Conservation (phyloP, 176 grass and related monocot species). For the Paspalum notatum region DNA sequence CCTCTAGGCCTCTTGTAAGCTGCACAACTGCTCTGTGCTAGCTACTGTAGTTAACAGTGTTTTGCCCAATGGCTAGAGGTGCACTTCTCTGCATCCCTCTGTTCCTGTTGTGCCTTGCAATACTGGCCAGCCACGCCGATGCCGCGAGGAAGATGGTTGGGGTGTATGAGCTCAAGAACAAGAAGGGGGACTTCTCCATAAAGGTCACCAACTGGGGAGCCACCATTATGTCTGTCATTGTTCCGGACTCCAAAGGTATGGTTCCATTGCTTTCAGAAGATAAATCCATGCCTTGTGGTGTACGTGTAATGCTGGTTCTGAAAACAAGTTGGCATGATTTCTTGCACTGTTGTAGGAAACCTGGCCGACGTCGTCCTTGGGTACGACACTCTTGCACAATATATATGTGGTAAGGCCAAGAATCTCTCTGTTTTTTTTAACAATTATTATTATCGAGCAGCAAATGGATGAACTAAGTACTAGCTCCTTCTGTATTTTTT, state of each 20-base stretch:
- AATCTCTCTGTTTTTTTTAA: neutral
- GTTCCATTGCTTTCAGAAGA: neutral
- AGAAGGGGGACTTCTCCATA: constrained; percentile 78
- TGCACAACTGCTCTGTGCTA: neutral
- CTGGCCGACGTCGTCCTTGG: constrained; percentile 75
- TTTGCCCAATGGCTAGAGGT: constrained; percentile 49
- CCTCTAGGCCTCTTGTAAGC: neutral
- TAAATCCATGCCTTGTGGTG: neutral
- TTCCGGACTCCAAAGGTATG: constrained; percentile 83
- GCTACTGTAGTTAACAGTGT: neutral
- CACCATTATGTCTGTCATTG: constrained; percentile 63
- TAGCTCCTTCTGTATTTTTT: neutral
- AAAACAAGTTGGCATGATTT: neutral
- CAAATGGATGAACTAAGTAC: neutral
- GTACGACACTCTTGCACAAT: constrained; percentile 75
- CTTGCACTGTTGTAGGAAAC: constrained; percentile 52
- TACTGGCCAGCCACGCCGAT: constrained; percentile 33
- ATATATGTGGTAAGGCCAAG: constrained; percentile 74
- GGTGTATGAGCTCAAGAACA: constrained; percentile 65
- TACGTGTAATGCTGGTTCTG: neutral
- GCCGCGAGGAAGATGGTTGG: constrained; percentile 56
- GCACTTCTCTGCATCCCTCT: constrained; percentile 17
- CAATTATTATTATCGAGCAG: neutral
- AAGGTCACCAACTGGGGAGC: constrained; percentile 88
- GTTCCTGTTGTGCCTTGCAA: constrained; percentile 44